Evolutionary conservation across 495 filamentous ascomycete species (phyloP).

Genomic region (Pyrenopolyporus hunteri): DNA sequence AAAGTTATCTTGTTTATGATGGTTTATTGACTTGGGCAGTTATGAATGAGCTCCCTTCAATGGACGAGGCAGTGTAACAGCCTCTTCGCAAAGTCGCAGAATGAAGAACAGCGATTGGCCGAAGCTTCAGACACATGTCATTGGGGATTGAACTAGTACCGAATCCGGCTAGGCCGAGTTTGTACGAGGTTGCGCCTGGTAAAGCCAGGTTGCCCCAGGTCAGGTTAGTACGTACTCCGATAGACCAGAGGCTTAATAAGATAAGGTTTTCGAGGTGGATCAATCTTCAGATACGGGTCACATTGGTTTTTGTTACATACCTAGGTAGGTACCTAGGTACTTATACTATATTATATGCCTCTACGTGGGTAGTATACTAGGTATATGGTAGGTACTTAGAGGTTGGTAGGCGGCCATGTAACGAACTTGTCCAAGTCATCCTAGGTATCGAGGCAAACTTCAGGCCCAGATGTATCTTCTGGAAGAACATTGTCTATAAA

Average conservation of each 20-base stretch:
- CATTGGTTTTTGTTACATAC: too few relatives aligned
- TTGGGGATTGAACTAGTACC: slow-evolving; percentile 10
- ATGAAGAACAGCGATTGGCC: slow-evolving; percentile 21
- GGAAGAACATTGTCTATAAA: too few relatives aligned
- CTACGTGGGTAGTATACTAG: too few relatives aligned
- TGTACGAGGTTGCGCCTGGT: too few relatives aligned
- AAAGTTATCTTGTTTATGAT: slow-evolving; percentile 7
- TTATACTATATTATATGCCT: neutral
- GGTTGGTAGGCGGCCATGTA: too few relatives aligned
- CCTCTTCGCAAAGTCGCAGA: slow-evolving; percentile 21
- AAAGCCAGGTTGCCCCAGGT: neutral
- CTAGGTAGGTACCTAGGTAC: neutral
- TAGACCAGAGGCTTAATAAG: slow-evolving; percentile 4
- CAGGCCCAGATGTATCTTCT: too few relatives aligned
- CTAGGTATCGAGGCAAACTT: too few relatives aligned
- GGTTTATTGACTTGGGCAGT: slow-evolving; percentile 2
- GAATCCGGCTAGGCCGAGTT: slow-evolving; percentile 19
- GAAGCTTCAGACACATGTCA: slow-evolving; percentile 34
- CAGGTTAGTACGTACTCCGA: neutral
- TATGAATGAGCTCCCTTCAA: slow-evolving; percentile 6
- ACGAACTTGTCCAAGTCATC: too few relatives aligned
- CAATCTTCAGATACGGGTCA: neutral
- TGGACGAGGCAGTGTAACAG: slow-evolving; percentile 36
- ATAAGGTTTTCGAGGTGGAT: slow-evolving; percentile 15
- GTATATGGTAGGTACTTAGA: too few relatives aligned